Base-by-base conservation (phyloP, 106 monocot genomes). In the Platanthera guangdongensis region DNA sequence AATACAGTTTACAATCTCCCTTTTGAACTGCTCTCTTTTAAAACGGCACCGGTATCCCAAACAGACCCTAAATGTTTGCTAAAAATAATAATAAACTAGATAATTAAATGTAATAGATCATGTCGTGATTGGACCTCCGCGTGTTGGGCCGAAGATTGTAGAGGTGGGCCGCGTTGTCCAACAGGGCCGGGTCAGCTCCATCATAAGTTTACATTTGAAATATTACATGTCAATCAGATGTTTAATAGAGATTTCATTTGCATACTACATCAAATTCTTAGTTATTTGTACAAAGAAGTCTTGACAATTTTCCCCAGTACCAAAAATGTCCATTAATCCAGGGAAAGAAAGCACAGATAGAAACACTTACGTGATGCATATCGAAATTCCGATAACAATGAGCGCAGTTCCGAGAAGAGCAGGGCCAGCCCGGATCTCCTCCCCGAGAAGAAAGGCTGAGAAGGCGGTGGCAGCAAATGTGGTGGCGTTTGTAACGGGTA, bases 391-490 rank as follows among this genome's bases (percentile, higher is more conserved):
- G 47, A 88, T 51, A 68, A 91, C 86, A 49, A 94, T 94, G 19
- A 97, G 75, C 4, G 60, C 77, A 13, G 87, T 90, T 30, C 97
- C 97, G 4, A 83, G 21, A 9, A 83, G 14, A 4, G 85, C 79
- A 45, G 7, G 60, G 12, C 76, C 79, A 3, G 86, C 15, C 18
- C 81, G 78, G 67, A 77, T 85, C 80, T 88, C 83, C 78, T 99
- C 94, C 22, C 94, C 99, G 11, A 99, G 83, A 8, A 82, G 51
- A 65, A 78, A 47, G 4, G 85, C 99, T 1, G 88, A 79, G 18
- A 84, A 84, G 16, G 99, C 99, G 32, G 99, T 99, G 53, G 97
- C 87, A 15, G 97, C 97, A 79, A 99, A 99, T 51, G 97, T 94
- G 49, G 85, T 87, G 64, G 92, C 99, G 76, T 99, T 94, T 76